Evolutionary conservation across 163 green algal genomes (phyloP), one percentile per base, ranked within the genome.

Genomic region (Chloroidium sp.): DNA sequence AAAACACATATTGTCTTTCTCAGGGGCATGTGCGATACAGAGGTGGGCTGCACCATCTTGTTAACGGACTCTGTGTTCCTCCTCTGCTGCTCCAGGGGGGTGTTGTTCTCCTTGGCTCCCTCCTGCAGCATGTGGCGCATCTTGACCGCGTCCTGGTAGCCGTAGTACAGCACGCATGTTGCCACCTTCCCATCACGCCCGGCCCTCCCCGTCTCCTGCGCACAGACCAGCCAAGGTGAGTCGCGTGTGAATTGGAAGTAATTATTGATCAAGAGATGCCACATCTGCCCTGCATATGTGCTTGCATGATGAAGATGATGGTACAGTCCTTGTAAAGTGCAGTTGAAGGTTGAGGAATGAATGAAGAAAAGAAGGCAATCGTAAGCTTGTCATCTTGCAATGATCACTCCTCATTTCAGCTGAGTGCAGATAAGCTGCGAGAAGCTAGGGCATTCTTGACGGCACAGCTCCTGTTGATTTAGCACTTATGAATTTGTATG

Each of bases 151-250:
- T 96, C 92, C 0, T 61, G 81, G 74, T 91, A 93, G 61, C 80
- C 89, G 91, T 97, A 98, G 86, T 93, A 97, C 79, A 97, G 86
- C 62, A 97, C 86, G 82, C 93, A 97, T n/a, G 81, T 72, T 0
- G 94, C 90, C 68, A 85, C 75, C 3, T 82, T 79, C 13, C 91
- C 90, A 82, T 97, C 94, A 1, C 94, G 86, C 0, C 94, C 93
- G 1, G 87, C 93, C 12, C 92, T 82, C 62, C 90, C 90, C 57
- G 89, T 92, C 85, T 94, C 90, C 85, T 93, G 84, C 61, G 67
- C 2, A 59, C 36, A 62, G 67, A 10, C 10, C 67, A 72, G 10
- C 67, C 67, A 36, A 36, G 36, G 36, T 36, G 36, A 57, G 3
- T 14, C 8, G 69, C 2, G 4, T 61, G 69, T 4, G 14, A 36